Conservation (phyloP, 2,329 filamentous ascomycete species). For the Endocalyx cinctus region DNA sequence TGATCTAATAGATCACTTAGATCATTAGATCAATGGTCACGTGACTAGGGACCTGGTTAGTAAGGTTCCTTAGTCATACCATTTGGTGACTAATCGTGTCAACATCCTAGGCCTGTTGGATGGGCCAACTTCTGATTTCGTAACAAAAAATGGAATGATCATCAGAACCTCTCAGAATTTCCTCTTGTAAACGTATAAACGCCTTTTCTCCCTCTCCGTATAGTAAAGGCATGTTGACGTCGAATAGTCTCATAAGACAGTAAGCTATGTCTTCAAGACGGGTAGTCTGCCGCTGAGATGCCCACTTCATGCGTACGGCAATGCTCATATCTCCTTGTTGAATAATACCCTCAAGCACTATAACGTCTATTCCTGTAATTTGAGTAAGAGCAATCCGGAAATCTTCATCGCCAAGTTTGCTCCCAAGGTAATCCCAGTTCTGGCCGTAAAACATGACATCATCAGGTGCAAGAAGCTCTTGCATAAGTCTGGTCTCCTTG, state of each 20-base stretch:
- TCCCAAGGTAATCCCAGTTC: slow-evolving; percentile 7
- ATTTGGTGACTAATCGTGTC: too few species aligned
- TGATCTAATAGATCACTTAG: too few species aligned
- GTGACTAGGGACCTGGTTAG: too few species aligned
- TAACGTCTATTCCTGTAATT: slow-evolving; percentile 8
- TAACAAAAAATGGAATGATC: slow-evolving; percentile 12
- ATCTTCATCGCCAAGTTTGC: slow-evolving; percentile 6
- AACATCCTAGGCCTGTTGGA: too few species aligned
- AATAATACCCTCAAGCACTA: slow-evolving; percentile 6
- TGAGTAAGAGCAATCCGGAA: slow-evolving; percentile 7
- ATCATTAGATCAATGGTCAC: too few species aligned
- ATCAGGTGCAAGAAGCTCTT: slow-evolving; percentile 10
- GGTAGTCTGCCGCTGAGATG: slow-evolving; percentile 8
- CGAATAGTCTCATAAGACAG: slow-evolving; percentile 11
- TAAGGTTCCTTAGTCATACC: too few species aligned
- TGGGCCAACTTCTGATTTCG: too few species aligned
- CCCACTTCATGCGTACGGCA: slow-evolving; percentile 11
- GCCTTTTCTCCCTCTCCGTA: slow-evolving; percentile 10
- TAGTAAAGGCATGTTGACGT: slow-evolving; percentile 12
- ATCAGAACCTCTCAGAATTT: slow-evolving; percentile 8
- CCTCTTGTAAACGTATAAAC: slow-evolving; percentile 12
- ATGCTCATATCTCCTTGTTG: slow-evolving; percentile 7
- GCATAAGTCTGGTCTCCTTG: slow-evolving; percentile 6
- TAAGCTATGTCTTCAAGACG: slow-evolving; percentile 9
- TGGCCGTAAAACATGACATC: slow-evolving; percentile 9